Evolutionary conservation across 768 basidiomycete species (phyloP).

Genomic region (Astraeus odoratus): DNA sequence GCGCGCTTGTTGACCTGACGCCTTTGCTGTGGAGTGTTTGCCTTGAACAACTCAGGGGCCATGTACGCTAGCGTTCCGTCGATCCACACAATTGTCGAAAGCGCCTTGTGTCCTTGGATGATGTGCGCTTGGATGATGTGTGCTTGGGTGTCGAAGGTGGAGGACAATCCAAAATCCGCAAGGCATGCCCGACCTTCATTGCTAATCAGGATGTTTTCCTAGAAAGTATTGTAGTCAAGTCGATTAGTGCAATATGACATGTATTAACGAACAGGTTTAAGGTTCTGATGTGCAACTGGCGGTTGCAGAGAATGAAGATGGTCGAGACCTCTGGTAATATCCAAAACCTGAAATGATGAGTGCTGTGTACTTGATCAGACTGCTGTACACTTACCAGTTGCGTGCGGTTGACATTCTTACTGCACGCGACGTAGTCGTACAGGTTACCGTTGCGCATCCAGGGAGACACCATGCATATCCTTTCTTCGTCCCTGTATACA

Average conservation of each 20-base stretch:
- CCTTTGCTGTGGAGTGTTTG: neutral
- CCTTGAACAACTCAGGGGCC: slow-evolving; percentile 20
- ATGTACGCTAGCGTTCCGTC: slow-evolving; percentile 16
- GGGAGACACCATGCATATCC: slow-evolving; percentile 31
- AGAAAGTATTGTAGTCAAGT: slow-evolving; percentile 6
- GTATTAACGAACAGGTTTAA: slow-evolving; percentile 22
- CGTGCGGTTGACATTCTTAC: slow-evolving; percentile 19
- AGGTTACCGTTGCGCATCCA: slow-evolving; percentile 34
- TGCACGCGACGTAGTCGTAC: slow-evolving; percentile 19
- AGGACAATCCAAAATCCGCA: slow-evolving; percentile 42
- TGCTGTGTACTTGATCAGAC: neutral
- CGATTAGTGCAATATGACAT: neutral
- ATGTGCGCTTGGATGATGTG: slow-evolving; percentile 7
- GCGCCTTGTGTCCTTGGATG: slow-evolving; percentile 6
- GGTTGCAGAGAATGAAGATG: slow-evolving; percentile 37
- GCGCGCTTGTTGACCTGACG: slow-evolving; percentile 19
- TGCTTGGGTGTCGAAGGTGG: slow-evolving; percentile 12
- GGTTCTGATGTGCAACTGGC: slow-evolving; percentile 28
- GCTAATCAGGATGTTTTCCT: slow-evolving; percentile 45
- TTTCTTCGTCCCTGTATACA: slow-evolving; percentile 14
- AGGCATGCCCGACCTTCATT: slow-evolving; percentile 36
- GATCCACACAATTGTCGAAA: slow-evolving; percentile 7
- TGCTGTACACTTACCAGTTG: slow-evolving; percentile 24
- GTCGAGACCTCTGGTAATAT: slow-evolving; percentile 35
- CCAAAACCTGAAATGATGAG: slow-evolving; percentile 30